Evolutionary conservation across 495 filamentous ascomycete species (phyloP).

Genomic region (Parachaetomium inaequale): DNA sequence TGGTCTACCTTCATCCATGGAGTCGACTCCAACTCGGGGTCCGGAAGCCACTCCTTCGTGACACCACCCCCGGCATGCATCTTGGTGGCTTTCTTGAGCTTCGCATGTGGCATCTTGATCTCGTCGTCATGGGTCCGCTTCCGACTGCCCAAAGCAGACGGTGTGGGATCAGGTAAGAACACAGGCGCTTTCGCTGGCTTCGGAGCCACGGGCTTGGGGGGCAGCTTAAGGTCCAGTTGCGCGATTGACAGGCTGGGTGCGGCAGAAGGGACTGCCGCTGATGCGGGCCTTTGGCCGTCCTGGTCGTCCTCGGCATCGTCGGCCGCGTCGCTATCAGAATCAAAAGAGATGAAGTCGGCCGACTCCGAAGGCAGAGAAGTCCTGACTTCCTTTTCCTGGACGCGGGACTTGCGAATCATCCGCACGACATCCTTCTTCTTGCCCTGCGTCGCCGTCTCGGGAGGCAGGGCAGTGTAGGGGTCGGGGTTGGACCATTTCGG

Average conservation of each 20-base stretch:
- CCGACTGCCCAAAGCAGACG: conserved; percentile 34
- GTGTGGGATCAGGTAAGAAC: conserved; percentile 15
- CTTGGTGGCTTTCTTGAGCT: conserved; percentile 44
- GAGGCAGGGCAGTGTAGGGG: conserved; percentile 79
- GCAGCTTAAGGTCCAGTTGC: background rate
- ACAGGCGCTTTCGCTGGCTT: conserved; percentile 6
- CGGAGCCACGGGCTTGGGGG: background rate
- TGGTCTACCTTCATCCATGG: conserved; percentile 62
- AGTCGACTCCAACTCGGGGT: conserved; percentile 37
- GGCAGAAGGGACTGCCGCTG: background rate
- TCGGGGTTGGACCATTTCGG: conserved; percentile 94
- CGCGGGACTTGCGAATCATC: conserved; percentile 78
- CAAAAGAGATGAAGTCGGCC: conserved; percentile 82
- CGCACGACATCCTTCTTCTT: conserved; percentile 82
- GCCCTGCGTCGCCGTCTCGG: conserved; percentile 54
- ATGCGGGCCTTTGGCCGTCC: background rate
- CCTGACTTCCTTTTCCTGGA: conserved; percentile 49
- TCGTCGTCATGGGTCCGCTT: conserved; percentile 72
- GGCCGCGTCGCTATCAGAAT: conserved; percentile 53
- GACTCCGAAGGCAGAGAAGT: conserved; percentile 53
- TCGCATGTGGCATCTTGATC: conserved; percentile 51
- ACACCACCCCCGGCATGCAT: conserved; percentile 48
- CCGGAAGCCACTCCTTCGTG: conserved; percentile 54
- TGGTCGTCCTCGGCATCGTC: conserved; percentile 18
- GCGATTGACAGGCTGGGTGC: background rate